phyloP scores from a whole-genome alignment of 2,329 filamentous ascomycete genomes.

The Aspergillus glaucus region DNA sequence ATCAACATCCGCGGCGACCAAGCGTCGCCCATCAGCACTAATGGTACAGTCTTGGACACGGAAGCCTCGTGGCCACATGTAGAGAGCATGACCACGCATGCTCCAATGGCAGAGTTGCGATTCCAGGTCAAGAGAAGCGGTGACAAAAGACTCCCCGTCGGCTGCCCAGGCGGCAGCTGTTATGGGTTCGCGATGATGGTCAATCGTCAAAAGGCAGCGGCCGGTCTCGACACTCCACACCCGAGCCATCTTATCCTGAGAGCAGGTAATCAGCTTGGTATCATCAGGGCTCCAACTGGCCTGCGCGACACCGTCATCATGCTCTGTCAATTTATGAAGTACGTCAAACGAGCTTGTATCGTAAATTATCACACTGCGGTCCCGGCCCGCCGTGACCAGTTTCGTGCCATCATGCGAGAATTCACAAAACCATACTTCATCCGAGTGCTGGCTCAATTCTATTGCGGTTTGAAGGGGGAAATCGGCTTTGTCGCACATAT shows the following conservation, averaged over 20 bases:
- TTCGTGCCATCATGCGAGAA: constrained; percentile 84
- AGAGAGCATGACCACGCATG: constrained; percentile 54
- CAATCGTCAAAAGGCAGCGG: constrained; percentile 55
- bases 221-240: constrained; percentile 70
- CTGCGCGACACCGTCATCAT: constrained; percentile 67
- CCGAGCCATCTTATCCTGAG: constrained; percentile 63
- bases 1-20: constrained; percentile 70
- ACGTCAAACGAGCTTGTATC: constrained; percentile 65
- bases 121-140: constrained; percentile 65
- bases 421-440: constrained; percentile 85
- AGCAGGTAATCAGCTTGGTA: constrained; percentile 76
- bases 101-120: constrained; percentile 67
- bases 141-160: constrained; percentile 70
- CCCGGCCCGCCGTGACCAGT: constrained; percentile 75
- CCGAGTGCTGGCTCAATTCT: constrained; percentile 65
- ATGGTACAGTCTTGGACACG: constrained; percentile 81
- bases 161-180: constrained; percentile 85
- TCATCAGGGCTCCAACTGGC: constrained; percentile 91
- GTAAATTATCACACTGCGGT: constrained; percentile 72
- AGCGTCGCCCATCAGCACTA: constrained; percentile 68
- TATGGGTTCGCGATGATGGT: constrained; percentile 73
- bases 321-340: constrained; percentile 57
- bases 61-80: constrained; percentile 63
- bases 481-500: constrained; percentile 69
- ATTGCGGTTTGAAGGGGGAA: constrained; percentile 69